These are phyloP conservation scores for Ceriops decandra DNA, from an alignment of 345 rosid species.

Conservation along the genomic window DNA sequence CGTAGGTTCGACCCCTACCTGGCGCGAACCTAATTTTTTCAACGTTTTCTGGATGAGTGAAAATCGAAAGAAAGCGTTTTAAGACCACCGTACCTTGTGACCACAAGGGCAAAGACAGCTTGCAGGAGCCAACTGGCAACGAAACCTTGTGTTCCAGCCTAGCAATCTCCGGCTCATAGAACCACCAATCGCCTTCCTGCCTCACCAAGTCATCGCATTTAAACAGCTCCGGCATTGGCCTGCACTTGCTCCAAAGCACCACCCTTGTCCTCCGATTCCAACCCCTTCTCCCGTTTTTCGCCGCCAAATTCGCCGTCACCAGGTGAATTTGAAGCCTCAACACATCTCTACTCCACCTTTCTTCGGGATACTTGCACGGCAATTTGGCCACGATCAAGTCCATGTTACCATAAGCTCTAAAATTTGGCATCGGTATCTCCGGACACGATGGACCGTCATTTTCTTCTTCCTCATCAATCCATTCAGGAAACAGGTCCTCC, in stretches of 20 bases:
- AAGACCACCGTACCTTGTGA: conserved; percentile 50
- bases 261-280: conserved; percentile 63
- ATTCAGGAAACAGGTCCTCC: conserved; percentile 85
- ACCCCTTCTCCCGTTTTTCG: conserved; percentile 52
- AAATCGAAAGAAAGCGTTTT: no score
- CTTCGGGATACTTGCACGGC: conserved; percentile 75
- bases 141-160: conserved; percentile 66
- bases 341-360: conserved; percentile 86
- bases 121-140: conserved; percentile 86
- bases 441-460: conserved; percentile 66
- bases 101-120: conserved; percentile 81
- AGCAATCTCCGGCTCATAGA: conserved; percentile 52
- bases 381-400: conserved; percentile 75
- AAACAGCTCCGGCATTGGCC: conserved; percentile 88
- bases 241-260: conserved; percentile 73
- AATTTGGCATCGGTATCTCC: conserved; percentile 84
- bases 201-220: conserved; percentile 74
- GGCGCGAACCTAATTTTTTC: background rate
- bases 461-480: conserved; percentile 98
- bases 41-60: no score
- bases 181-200: conserved; percentile 86
- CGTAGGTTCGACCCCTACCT: conserved; percentile 91
- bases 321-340: conserved; percentile 80
- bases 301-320: conserved; percentile 60
- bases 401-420: conserved; percentile 34